Evolutionary conservation across 2,329 filamentous ascomycete species (phyloP).

Genomic region (Harringtonia lauricola): DNA sequence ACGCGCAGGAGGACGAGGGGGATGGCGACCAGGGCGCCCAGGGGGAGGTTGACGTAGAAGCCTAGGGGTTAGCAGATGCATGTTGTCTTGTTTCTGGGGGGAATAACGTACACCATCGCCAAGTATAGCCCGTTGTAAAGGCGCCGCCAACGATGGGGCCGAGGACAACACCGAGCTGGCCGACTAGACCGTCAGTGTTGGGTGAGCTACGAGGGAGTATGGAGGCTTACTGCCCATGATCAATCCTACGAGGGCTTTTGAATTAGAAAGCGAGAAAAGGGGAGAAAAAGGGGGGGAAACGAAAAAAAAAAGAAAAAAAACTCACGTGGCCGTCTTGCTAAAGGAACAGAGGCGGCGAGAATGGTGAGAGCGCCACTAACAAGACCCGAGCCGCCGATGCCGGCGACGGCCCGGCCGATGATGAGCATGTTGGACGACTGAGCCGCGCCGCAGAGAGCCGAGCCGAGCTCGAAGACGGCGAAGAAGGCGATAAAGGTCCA

Average conservation of each 20-base stretch:
- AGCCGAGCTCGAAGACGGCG: constrained; percentile 42
- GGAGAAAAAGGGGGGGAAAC: too few species aligned
- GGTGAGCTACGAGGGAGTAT: too few species aligned
- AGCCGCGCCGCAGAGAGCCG: constrained; percentile 38
- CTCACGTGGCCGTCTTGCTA: constrained; percentile 23
- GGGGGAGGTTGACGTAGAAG: constrained; percentile 30
- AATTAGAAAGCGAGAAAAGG: too few species aligned
- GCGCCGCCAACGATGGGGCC: constrained; percentile 36
- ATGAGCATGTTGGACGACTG: constrained; percentile 40
- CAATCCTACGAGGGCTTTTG: constrained; percentile 20
- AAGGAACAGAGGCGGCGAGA: too few species aligned
- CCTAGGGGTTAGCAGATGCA: too few species aligned
- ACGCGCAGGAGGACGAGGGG: too few species aligned
- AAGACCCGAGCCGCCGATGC: constrained; percentile 38
- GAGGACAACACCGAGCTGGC: constrained; percentile 17
- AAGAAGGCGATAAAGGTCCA: constrained; percentile 30
- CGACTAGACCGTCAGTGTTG: too few species aligned
- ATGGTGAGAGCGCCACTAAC: constrained; percentile 40
- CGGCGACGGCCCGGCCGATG: constrained; percentile 41
- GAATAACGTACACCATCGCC: constrained; percentile 40
- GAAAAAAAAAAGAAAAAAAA: too few species aligned
- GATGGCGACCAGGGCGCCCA: too few species aligned
- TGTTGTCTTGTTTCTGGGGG: too few species aligned
- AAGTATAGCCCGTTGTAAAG: constrained; percentile 26
- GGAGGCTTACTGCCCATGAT: too few species aligned